Conservation (phyloP, 495 filamentous ascomycete species). For the Monascus purpureus region DNA sequence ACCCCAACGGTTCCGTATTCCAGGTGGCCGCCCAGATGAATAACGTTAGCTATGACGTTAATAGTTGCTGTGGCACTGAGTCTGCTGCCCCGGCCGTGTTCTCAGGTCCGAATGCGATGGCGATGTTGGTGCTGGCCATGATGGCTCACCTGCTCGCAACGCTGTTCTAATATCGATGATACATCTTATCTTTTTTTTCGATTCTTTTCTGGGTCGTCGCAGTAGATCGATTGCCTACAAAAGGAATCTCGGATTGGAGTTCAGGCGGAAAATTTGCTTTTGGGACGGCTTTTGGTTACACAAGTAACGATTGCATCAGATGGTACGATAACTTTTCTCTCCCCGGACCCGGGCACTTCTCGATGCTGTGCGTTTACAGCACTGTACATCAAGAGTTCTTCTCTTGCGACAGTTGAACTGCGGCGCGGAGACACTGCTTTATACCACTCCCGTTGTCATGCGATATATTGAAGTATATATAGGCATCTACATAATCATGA, state of each 20-base stretch:
- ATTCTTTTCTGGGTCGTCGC: no score
- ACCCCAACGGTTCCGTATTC: slow-evolving; percentile 70
- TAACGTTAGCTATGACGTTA: slow-evolving; percentile 67
- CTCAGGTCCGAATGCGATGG: slow-evolving; percentile 9
- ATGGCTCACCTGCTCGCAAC: slow-evolving; percentile 14
- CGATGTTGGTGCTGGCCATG: slow-evolving; percentile 11
- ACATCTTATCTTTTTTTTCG: not conserved
- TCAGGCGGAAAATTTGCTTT: not conserved
- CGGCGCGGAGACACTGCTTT: no score
- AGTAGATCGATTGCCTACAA: no score
- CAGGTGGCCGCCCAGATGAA: slow-evolving; percentile 78
- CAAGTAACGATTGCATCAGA: not conserved
- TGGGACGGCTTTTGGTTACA: not conserved
- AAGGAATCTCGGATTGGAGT: not conserved
- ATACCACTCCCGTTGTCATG: no score
- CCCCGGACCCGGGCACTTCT: no score
- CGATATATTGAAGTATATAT: no score
- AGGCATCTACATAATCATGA: no score
- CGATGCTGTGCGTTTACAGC: no score
- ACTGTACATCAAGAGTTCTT: no score
- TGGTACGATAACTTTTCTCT: no score
- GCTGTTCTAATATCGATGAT: slow-evolving; percentile 8
- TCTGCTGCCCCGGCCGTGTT: slow-evolving; percentile 17
- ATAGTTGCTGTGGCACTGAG: slow-evolving; percentile 52
- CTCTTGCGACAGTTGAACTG: no score